These are phyloP conservation scores for Paraurostyla sp. DNA, from an alignment of 73 alveolate genomes.

Conservation along the genomic window DNA sequence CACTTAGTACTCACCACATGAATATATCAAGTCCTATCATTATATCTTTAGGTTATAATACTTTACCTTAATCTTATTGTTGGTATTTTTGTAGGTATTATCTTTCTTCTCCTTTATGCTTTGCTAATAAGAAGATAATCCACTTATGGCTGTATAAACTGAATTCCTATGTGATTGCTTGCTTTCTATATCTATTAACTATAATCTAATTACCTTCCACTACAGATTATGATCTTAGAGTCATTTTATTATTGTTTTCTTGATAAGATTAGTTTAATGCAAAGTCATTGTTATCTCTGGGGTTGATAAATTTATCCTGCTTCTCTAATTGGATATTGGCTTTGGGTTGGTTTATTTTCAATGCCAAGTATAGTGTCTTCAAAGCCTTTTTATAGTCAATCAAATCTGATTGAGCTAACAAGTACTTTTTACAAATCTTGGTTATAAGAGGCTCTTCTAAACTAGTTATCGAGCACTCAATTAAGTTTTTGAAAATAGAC, in stretches of 20 bases:
- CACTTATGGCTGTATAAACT: neutral
- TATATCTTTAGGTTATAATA: neutral
- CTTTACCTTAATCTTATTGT: neutral
- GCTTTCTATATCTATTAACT: neutral
- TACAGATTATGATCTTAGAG: no score
- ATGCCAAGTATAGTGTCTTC: neutral
- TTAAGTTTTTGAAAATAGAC: neutral
- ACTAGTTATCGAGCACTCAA: neutral
- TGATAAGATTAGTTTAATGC: no score
- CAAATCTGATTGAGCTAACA: neutral
- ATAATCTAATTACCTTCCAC: no score
- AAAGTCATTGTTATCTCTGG: no score
- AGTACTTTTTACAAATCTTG: neutral
- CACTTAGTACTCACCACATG: conserved; percentile 27
- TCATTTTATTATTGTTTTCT: no score
- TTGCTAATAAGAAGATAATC: neutral
- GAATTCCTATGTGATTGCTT: neutral
- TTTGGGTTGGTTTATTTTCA: neutral
- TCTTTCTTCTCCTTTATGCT: neutral
- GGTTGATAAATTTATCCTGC: neutral
- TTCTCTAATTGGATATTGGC: neutral
- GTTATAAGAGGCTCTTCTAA: neutral
- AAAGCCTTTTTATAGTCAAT: conserved; percentile 38
- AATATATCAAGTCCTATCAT: conserved; percentile 31
- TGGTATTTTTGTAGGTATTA: neutral